Evolutionary conservation across 2,329 filamentous ascomycete species (phyloP).

Genomic region (Didymella arachidicola): DNA sequence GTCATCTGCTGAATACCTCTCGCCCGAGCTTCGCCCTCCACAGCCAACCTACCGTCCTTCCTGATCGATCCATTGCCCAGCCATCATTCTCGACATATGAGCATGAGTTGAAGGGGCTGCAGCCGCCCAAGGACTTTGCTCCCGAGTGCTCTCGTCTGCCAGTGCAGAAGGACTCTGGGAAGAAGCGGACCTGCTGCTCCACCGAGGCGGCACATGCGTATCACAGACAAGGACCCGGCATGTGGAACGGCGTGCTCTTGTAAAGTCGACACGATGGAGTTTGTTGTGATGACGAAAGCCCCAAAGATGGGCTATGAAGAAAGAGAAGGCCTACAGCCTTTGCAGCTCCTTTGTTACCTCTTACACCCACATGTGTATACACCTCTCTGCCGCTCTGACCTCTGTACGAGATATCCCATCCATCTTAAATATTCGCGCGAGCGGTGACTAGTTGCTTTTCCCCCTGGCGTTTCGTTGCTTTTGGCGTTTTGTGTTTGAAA

Average conservation of each 20-base stretch:
- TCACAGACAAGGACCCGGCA: slow-evolving; percentile 65
- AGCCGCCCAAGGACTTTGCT: slow-evolving; percentile 50
- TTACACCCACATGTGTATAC: slow-evolving; percentile 18
- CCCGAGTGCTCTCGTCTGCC: slow-evolving; percentile 53
- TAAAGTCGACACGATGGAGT: slow-evolving; percentile 19
- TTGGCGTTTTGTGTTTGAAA: slow-evolving; percentile 13
- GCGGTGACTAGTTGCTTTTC: slow-evolving; percentile 2
- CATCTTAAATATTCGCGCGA: neutral
- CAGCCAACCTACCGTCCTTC: slow-evolving; percentile 42
- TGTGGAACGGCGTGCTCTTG: slow-evolving; percentile 71
- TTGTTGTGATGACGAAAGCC: slow-evolving; percentile 14
- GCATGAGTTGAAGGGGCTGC: slow-evolving; percentile 48
- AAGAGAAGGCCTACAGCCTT: slow-evolving; percentile 25
- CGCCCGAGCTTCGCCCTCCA: slow-evolving; percentile 52
- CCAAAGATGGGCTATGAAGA: slow-evolving; percentile 31
- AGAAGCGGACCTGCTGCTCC: slow-evolving; percentile 73
- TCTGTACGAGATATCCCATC: slow-evolving; percentile 18
- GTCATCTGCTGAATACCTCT: slow-evolving; percentile 62
- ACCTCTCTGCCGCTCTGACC: slow-evolving; percentile 12
- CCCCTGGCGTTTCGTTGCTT: neutral
- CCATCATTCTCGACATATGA: slow-evolving; percentile 38
- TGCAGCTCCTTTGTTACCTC: slow-evolving; percentile 15
- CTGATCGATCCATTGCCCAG: slow-evolving; percentile 48
- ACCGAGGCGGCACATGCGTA: slow-evolving; percentile 63
- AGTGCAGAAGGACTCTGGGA: slow-evolving; percentile 58